Evolutionary conservation across 1,139 yeast genomes (phyloP).

Genomic region (Protomyces inouyei): DNA sequence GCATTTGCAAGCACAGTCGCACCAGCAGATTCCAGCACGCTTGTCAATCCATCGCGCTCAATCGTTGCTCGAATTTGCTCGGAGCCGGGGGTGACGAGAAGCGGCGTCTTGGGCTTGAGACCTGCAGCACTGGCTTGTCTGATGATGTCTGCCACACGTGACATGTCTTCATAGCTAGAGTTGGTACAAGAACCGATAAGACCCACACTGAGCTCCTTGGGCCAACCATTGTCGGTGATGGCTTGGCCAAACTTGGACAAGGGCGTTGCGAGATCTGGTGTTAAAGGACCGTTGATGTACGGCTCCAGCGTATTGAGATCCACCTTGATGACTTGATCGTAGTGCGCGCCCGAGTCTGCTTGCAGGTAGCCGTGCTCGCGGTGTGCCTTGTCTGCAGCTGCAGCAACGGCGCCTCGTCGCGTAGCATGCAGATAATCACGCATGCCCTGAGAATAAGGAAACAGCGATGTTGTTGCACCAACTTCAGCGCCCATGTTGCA

Average conservation of each 20-base stretch:
- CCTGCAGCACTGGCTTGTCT: conserved; percentile 81
- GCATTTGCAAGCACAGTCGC: conserved; percentile 93
- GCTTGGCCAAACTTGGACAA: conserved; percentile 64
- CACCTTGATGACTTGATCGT: conserved; percentile 78
- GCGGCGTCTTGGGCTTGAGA: conserved; percentile 84
- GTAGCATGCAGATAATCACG: conserved; percentile 75
- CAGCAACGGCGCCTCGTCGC: conserved; percentile 72
- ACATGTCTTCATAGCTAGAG: conserved; percentile 96
- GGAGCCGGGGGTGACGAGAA: conserved; percentile 96
- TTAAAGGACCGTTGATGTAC: conserved; percentile 88
- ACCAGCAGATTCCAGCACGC: conserved; percentile 75
- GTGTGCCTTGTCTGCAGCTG: conserved; percentile 66
- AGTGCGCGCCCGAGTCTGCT: conserved; percentile 78
- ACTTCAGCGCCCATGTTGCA: conserved; percentile 99
- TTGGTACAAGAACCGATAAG: conserved; percentile 97
- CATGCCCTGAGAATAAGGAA: conserved; percentile 92
- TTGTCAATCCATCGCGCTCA: conserved; percentile 84
- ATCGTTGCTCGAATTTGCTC: conserved; percentile 97
- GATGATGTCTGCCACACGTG: conserved; percentile 83
- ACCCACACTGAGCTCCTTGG: conserved; percentile 75
- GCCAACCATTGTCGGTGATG: conserved; percentile 71
- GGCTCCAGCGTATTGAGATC: conserved; percentile 75
- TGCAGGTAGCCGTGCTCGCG: conserved; percentile 55
- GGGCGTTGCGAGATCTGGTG: conserved; percentile 90
- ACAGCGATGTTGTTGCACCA: conserved; percentile 95